A percentile compares a stretch with the other conserved stretches of the same genome.
Evolutionary conservation across 805 yeast genomes (phyloP).

Genomic region (Metschnikowia chrysomelidarum): DNA sequence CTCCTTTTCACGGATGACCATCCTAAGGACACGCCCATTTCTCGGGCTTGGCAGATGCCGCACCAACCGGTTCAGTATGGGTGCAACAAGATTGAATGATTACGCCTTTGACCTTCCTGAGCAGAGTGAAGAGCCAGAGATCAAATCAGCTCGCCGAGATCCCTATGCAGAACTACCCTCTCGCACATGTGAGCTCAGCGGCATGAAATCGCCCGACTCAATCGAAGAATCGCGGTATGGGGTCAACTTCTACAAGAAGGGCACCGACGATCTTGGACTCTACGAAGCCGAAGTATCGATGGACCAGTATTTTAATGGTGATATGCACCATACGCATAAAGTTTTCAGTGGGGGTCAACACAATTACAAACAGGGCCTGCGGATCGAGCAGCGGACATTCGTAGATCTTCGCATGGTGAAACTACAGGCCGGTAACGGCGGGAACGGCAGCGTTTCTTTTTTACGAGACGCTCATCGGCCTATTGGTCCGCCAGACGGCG

Average conservation of each 20-base stretch:
- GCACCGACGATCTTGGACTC: slow-evolving; percentile 15
- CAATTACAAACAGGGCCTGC: slow-evolving; percentile 28
- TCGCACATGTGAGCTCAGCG: slow-evolving; percentile 7
- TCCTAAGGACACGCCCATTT: neutral
- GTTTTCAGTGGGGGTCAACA: slow-evolving; percentile 33
- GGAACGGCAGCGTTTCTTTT: slow-evolving; percentile 84
- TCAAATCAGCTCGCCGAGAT: too few species aligned
- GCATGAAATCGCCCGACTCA: neutral
- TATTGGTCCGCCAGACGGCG: slow-evolving; percentile 97
- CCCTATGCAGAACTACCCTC: slow-evolving; percentile 15
- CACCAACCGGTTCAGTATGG: slow-evolving; percentile 7
- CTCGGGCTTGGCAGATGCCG: neutral
- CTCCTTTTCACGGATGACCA: too few species aligned
- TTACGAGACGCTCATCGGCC: slow-evolving; percentile 81
- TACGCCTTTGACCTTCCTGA: neutral
- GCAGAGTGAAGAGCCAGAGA: slow-evolving; percentile 1
- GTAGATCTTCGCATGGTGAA: slow-evolving; percentile 57
- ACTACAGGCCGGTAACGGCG: slow-evolving; percentile 79
- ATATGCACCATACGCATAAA: slow-evolving; percentile 38
- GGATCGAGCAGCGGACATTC: slow-evolving; percentile 38
- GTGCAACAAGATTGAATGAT: slow-evolving; percentile 3
- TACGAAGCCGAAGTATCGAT: slow-evolving; percentile 16
- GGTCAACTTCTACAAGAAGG: slow-evolving; percentile 8
- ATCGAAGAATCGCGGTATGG: slow-evolving; percentile 7
- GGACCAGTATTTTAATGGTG: slow-evolving; percentile 41